A percentile compares a stretch with the other conserved stretches of the same genome.
Conservation (phyloP, 106 monocot species). For the Dendrobium catenatum region DNA sequence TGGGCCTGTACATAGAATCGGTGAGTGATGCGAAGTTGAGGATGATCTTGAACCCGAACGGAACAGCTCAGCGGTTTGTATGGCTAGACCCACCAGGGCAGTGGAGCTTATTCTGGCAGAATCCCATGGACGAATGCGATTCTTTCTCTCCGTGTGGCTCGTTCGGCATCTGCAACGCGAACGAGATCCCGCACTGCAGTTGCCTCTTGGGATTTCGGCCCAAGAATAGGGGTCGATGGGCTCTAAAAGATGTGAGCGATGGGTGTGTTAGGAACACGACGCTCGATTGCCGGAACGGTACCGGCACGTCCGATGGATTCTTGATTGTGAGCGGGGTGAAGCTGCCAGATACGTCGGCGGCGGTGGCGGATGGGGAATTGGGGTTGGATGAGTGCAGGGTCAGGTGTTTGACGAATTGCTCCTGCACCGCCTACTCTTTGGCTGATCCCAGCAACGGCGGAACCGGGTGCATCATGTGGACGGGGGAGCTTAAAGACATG, state of each 20-base stretch:
- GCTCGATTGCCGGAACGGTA: constrained; percentile 24
- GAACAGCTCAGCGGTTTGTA: constrained; percentile 10
- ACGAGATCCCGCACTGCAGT: constrained; percentile 20
- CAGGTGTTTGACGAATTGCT: constrained; percentile 42
- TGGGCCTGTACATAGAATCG: neutral
- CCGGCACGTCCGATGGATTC: constrained; percentile 21
- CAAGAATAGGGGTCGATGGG: constrained; percentile 27
- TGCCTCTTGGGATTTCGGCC: constrained; percentile 41
- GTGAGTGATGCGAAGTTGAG: neutral
- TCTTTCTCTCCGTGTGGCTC: constrained; percentile 26
- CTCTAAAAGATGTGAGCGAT: neutral
- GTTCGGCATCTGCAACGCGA: constrained; percentile 33
- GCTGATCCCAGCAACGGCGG: neutral
- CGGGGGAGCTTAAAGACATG: constrained; percentile 19
- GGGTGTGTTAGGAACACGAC: constrained; percentile 39
- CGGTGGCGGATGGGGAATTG: too few species aligned
- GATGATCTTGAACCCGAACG: constrained; percentile 14
- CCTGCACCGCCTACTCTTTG: constrained; percentile 26
- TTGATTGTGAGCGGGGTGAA: constrained; percentile 13
- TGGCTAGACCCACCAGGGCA: constrained; percentile 9
- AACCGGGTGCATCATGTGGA: constrained; percentile 34
- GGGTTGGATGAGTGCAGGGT: neutral
- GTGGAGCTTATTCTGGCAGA: constrained; percentile 30
- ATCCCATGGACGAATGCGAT: constrained; percentile 32
- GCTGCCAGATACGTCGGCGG: neutral